Evolutionary conservation across 83 land plant genomes (phyloP).

Genomic region (Thuja plicata): DNA sequence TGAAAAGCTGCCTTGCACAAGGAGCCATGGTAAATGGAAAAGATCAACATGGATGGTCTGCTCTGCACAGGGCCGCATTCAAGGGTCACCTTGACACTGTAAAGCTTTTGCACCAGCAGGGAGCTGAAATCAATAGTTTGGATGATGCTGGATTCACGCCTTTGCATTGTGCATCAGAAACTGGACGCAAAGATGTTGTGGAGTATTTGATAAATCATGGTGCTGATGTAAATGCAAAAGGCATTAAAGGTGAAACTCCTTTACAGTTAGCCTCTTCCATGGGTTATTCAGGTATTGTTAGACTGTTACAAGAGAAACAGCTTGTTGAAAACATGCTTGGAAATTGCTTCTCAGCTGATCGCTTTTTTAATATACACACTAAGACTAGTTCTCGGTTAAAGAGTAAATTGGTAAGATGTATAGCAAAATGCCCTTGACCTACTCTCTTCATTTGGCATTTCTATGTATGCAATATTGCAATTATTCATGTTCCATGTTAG

Average conservation of each 20-base stretch:
- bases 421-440: not conserved
- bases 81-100: slow-evolving; percentile 50
- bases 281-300: slow-evolving; percentile 7
- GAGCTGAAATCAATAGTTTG: slow-evolving; percentile 36
- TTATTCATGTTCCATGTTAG: not conserved
- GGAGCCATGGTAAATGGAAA: slow-evolving; percentile 52
- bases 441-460: not conserved
- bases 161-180: slow-evolving; percentile 51
- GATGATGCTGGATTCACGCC: slow-evolving; percentile 64
- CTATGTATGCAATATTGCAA: not conserved
- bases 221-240: slow-evolving; percentile 35
- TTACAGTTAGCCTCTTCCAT: not conserved
- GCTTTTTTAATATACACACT: not conserved
- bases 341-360: not conserved
- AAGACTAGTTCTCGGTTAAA: not conserved
- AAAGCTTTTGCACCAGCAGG: slow-evolving; percentile 27
- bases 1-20: slow-evolving; percentile 36
- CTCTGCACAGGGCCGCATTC: slow-evolving; percentile 72
- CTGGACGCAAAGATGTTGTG: slow-evolving; percentile 45
- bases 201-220: slow-evolving; percentile 36
- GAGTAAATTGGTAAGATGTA: not conserved
- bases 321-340: not conserved
- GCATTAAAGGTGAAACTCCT: not conserved
- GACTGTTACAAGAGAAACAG: not conserved
- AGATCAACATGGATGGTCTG: slow-evolving; percentile 75